phyloP scores from a whole-genome alignment of 1,284 basidiomycete genomes.

The Naganishia sp. region DNA sequence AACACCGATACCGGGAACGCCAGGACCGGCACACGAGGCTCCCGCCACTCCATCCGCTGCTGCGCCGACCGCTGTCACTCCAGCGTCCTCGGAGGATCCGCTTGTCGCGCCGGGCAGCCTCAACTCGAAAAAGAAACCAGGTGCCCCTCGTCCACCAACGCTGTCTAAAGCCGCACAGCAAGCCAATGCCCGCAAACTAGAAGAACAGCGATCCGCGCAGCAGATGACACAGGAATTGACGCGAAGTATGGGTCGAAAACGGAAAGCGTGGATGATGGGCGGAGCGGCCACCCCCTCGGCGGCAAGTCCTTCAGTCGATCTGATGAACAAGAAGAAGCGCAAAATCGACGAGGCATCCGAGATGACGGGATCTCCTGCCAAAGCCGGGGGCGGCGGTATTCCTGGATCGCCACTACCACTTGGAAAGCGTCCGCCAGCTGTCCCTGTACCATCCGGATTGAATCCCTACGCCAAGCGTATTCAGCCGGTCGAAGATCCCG shows the following conservation, averaged over 20 bases:
- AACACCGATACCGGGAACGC: neutral
- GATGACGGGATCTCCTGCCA: constrained; percentile 4
- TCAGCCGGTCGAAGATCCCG: constrained; percentile 11
- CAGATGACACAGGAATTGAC: constrained; percentile 26
- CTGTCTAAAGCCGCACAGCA: constrained; percentile 25
- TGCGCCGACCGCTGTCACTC: neutral
- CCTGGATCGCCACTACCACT: constrained; percentile 21
- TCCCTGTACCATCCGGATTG: constrained; percentile 5
- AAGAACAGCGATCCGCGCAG: constrained; percentile 26
- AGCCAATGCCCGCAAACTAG: constrained; percentile 26
- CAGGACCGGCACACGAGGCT: neutral
- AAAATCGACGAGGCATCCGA: constrained; percentile 4
- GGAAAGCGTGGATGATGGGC: constrained; percentile 28
- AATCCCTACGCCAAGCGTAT: constrained; percentile 22
- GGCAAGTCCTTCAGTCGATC: constrained; percentile 7
- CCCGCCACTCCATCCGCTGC: neutral
- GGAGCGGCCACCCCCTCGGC: neutral
- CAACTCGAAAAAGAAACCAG: constrained; percentile 10
- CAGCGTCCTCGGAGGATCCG: neutral
- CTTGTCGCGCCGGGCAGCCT: constrained; percentile 4
- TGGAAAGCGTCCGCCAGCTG: constrained; percentile 3
- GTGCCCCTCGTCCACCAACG: constrained; percentile 3
- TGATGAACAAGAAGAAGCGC: constrained; percentile 20
- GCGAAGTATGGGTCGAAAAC: constrained; percentile 24
- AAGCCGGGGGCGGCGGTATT: neutral